A percentile compares a stretch with the other conserved stretches of the same genome.
Conservation (phyloP, 768 basidiomycete species). For the Lactarius sp. region DNA sequence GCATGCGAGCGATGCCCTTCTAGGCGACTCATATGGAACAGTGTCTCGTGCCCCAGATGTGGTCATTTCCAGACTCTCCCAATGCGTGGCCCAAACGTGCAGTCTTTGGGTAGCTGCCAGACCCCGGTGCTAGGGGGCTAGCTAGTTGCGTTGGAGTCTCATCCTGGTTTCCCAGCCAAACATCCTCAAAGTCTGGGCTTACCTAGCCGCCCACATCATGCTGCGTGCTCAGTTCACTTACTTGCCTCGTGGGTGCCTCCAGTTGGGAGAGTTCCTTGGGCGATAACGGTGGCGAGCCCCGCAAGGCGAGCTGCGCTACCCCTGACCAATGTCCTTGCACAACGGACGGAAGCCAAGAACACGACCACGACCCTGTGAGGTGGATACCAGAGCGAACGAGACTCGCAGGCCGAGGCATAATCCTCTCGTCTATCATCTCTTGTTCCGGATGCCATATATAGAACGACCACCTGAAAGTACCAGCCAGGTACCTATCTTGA, state of each 20-base stretch:
- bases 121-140: neutral
- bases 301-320: neutral
- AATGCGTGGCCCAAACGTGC: neutral
- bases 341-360: conserved; percentile 5
- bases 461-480: conserved; percentile 7
- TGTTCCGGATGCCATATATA: conserved; percentile 11
- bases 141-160: neutral
- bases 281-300: neutral
- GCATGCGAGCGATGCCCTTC: neutral
- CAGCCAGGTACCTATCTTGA: conserved; percentile 17
- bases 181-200: conserved; percentile 3
- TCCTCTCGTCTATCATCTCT: conserved; percentile 4
- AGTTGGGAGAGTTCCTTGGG: neutral
- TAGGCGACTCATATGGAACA: neutral
- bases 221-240: neutral
- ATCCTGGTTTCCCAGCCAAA: neutral
- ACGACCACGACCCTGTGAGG: neutral
- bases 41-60: neutral
- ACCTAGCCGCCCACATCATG: neutral
- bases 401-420: neutral
- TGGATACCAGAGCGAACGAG: neutral
- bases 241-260: neutral
- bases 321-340: conserved; percentile 11
- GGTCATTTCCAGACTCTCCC: neutral
- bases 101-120: neutral